These are phyloP conservation scores for Emiliania huxleyi DNA, from an alignment of 78 protist genomes.

Conservation along the genomic window DNA sequence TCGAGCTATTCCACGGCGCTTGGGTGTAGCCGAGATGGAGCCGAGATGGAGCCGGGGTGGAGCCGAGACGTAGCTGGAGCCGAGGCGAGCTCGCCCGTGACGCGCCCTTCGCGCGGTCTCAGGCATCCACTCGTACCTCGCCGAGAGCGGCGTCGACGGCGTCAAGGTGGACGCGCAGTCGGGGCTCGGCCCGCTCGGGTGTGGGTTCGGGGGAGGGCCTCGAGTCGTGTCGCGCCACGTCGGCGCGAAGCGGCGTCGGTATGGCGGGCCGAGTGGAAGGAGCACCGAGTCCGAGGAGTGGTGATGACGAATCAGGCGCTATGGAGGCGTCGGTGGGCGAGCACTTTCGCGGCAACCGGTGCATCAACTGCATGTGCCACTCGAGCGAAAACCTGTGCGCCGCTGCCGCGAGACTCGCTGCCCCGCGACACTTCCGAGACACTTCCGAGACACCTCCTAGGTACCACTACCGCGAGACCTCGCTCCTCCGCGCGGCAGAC, in stretches of 20 bases:
- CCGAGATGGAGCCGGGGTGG: too few species aligned
- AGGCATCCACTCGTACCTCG: conserved; percentile 22
- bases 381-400: conserved; percentile 15
- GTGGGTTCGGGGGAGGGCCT: not conserved
- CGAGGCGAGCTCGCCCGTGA: too few species aligned
- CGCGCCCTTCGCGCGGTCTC: too few species aligned
- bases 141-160: conserved; percentile 28
- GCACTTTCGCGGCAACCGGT: not conserved
- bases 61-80: too few species aligned
- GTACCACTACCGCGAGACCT: not conserved
- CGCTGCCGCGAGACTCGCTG: too few species aligned
- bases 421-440: too few species aligned
- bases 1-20: too few species aligned
- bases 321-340: not conserved
- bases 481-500: conserved; percentile 26
- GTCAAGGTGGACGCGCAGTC: conserved; percentile 51
- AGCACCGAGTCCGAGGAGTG: too few species aligned
- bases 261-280: too few species aligned
- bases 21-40: too few species aligned
- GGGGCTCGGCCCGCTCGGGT: conserved; percentile 9
- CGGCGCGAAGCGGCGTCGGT: not conserved
- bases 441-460: too few species aligned
- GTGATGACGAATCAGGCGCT: too few species aligned
- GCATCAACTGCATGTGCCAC: conserved; percentile 50
- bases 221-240: not conserved